These are phyloP conservation scores for Blepharisma stoltei DNA, from an alignment of 73 alveolate species.

Conservation along the genomic window DNA sequence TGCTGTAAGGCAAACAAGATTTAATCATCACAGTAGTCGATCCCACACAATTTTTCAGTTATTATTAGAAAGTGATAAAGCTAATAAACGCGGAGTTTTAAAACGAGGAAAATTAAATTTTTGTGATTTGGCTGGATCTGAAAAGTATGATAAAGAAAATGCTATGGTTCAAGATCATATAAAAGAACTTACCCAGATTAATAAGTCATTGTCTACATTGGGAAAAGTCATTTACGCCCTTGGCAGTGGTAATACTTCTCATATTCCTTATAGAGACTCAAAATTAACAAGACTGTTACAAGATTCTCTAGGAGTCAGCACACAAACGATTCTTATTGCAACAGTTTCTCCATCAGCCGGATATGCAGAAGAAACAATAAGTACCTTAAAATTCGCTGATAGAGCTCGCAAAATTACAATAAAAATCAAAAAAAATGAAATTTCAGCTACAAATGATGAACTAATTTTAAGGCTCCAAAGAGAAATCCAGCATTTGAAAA, in stretches of 20 bases:
- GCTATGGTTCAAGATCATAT: conserved; percentile 63
- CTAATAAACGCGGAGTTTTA: conserved; percentile 46
- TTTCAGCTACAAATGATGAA: conserved; percentile 76
- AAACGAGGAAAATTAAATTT: conserved; percentile 64
- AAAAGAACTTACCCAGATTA: conserved; percentile 74
- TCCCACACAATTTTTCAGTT: conserved; percentile 75
- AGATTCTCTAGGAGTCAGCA: conserved; percentile 82
- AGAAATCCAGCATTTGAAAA: conserved; percentile 73
- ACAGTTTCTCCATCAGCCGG: conserved; percentile 77
- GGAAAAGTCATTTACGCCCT: conserved; percentile 55
- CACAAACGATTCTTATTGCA: conserved; percentile 71
- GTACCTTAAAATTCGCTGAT: conserved; percentile 86
- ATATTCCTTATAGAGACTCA: conserved; percentile 85
- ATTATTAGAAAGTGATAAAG: conserved; percentile 53
- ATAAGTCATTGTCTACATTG: conserved; percentile 76
- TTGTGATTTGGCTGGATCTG: conserved; percentile 92
- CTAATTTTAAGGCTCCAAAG: conserved; percentile 62
- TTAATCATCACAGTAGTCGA: conserved; percentile 63
- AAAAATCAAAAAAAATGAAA: conserved; percentile 65
- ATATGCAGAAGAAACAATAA: conserved; percentile 75
- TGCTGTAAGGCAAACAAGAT: conserved; percentile 62
- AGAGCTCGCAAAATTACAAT: conserved; percentile 73
- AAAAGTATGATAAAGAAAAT: conserved; percentile 78
- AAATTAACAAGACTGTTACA: conserved; percentile 77
- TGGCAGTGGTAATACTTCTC: conserved; percentile 42